Conservation (phyloP, 768 basidiomycete species). For the Obba rivulosa region DNA sequence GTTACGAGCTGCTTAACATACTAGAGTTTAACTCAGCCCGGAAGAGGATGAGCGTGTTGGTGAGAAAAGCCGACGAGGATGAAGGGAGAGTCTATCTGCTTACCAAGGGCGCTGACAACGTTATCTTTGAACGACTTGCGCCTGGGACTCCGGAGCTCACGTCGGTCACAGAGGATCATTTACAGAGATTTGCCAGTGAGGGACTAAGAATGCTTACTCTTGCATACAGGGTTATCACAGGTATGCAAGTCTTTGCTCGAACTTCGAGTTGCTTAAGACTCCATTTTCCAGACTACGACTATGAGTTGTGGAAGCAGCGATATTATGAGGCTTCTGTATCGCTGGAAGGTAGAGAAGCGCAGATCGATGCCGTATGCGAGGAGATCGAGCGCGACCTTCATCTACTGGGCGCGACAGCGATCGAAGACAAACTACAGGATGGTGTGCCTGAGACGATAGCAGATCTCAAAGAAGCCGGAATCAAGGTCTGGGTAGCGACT, state of each 20-base stretch:
- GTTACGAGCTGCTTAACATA: slow-evolving; percentile 88
- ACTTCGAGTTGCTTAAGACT: slow-evolving; percentile 3
- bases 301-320: slow-evolving; percentile 68
- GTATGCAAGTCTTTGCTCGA: slow-evolving; percentile 36
- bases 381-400: slow-evolving; percentile 78
- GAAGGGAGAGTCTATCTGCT: slow-evolving; percentile 60
- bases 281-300: slow-evolving; percentile 63
- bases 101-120: slow-evolving; percentile 93
- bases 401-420: slow-evolving; percentile 91
- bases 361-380: slow-evolving; percentile 71
- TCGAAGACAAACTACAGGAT: slow-evolving; percentile 96
- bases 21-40: slow-evolving; percentile 92
- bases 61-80: slow-evolving; percentile 61
- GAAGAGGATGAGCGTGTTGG: slow-evolving; percentile 93
- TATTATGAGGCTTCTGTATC: slow-evolving; percentile 79
- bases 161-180: slow-evolving; percentile 71
- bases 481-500: slow-evolving; percentile 91
- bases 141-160: slow-evolving; percentile 66
- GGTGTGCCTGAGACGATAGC: slow-evolving; percentile 96
- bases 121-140: slow-evolving; percentile 89
- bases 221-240: slow-evolving; percentile 80
- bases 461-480: slow-evolving; percentile 91
- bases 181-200: slow-evolving; percentile 82
- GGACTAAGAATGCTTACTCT: slow-evolving; percentile 91
- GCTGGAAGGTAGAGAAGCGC: slow-evolving; percentile 73